These are phyloP conservation scores for Cutaneotrichosporon sp. DNA, from an alignment of 1,284 basidiomycete genomes.

Conservation along the genomic window DNA sequence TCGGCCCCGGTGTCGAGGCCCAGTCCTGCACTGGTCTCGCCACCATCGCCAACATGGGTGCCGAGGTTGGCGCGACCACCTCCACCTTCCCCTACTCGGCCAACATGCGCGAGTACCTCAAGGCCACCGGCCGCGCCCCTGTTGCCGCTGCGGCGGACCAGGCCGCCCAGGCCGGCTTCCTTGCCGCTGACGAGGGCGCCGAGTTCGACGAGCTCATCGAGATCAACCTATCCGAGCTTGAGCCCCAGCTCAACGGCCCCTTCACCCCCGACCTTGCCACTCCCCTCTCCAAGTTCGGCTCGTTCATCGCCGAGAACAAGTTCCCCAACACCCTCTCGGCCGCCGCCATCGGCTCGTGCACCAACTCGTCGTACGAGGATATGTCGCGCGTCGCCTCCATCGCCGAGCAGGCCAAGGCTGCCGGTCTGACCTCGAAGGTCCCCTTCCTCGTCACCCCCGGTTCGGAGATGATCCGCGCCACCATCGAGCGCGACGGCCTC, in stretches of 20 bases:
- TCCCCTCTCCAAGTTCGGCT: slow-evolving; percentile 86
- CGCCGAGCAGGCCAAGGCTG: slow-evolving; percentile 83
- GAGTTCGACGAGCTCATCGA: slow-evolving; percentile 96
- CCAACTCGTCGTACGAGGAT: slow-evolving; percentile 95
- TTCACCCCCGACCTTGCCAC: slow-evolving; percentile 98
- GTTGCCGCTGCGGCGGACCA: slow-evolving; percentile 85
- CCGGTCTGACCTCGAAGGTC: slow-evolving; percentile 79
- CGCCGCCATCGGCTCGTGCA: slow-evolving; percentile 94
- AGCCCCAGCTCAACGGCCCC: slow-evolving; percentile 95
- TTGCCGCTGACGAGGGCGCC: slow-evolving; percentile 82
- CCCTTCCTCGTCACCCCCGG: slow-evolving; percentile 98
- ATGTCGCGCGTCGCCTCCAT: slow-evolving; percentile 92
- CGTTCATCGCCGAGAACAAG: slow-evolving; percentile 75
- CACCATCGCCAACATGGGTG: slow-evolving; percentile 98
- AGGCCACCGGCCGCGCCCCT: slow-evolving; percentile 84
- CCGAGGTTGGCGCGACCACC: slow-evolving; percentile 97
- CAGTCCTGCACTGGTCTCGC: slow-evolving; percentile 96
- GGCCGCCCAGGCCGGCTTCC: slow-evolving; percentile 76
- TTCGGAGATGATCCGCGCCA: slow-evolving; percentile 96
- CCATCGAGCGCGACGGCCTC: slow-evolving; percentile 87
- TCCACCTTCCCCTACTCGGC: slow-evolving; percentile 95
- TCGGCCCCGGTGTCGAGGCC: slow-evolving; percentile 85
- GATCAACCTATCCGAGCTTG: slow-evolving; percentile 86
- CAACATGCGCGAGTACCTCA: slow-evolving; percentile 85
- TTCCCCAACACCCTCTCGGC: slow-evolving; percentile 93